Evolutionary conservation across 2,329 filamentous ascomycete species (phyloP).

Genomic region (Beauveria sp.): DNA sequence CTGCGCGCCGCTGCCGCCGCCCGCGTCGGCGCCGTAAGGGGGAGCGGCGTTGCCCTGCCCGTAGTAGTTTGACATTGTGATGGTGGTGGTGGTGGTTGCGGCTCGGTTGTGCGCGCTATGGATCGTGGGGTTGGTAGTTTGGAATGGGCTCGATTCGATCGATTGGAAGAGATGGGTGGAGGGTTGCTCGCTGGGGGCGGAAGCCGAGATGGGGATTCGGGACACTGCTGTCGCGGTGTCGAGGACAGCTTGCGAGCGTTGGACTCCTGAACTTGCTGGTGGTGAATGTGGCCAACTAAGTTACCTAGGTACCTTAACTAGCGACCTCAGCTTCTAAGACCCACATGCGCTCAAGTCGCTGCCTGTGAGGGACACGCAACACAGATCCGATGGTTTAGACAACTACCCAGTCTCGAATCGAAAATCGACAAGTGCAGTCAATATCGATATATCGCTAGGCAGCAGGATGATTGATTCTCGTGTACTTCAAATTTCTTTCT

Average conservation of each 20-base stretch:
- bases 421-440: too few relatives aligned
- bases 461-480: too few relatives aligned
- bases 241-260: slow-evolving; percentile 7
- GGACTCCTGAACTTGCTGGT: slow-evolving; percentile 5
- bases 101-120: background rate
- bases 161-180: background rate
- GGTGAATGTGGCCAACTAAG: slow-evolving; percentile 1
- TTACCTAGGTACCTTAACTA: background rate
- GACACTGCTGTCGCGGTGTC: background rate
- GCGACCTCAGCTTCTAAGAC: background rate
- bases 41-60: slow-evolving; percentile 23
- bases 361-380: background rate
- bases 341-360: slow-evolving; percentile 1
- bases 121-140: background rate
- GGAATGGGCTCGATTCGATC: background rate
- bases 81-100: slow-evolving; percentile 7
- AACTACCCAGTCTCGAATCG: too few relatives aligned
- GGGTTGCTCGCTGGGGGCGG: background rate
- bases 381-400: background rate
- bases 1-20: slow-evolving; percentile 47
- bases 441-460: too few relatives aligned
- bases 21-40: slow-evolving; percentile 17
- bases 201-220: background rate
- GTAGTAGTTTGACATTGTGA: slow-evolving; percentile 29
- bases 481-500: background rate